Base-by-base conservation (phyloP, 2,329 filamentous ascomycete species). In the Colletotrichum lini region DNA sequence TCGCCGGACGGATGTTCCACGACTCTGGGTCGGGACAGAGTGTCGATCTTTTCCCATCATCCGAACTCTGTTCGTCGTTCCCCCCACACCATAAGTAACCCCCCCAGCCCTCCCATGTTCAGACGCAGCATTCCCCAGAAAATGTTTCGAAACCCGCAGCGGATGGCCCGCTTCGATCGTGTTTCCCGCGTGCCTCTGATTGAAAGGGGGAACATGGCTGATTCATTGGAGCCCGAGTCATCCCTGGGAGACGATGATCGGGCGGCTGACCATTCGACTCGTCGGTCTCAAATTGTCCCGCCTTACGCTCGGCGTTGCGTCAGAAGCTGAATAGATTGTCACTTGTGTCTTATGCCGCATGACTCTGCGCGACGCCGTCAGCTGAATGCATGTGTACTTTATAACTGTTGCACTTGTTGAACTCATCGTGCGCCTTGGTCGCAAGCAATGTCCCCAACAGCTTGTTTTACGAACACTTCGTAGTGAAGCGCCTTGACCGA, bases 11-110 rank as follows among this genome's bases (percentile, higher is more conserved):
- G 6, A 35, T 30, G 21, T 21, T 26, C 64, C 57, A 42, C 44
- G 42, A 59, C n/a, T 30, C 16, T 35, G 57, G 44, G 50, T 21
- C 65, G 16, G 64, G 23, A 35, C 6, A 35, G 13, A 50, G 18
- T 53, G 68, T 67, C 57, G 64, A 68, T 71, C 68, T 68, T 53
- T 44, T 35, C 47, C 21, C 40, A 23, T 26, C 38, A 65, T 40
- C 10, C 50, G 42, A 67, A 70, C 44, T 53, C 44, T 58, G 57
- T 71, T 58, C 58, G 21, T n/a, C n/a, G n/a, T n/a, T n/a, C n/a
- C n/a, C n/a, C n/a, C n/a, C n/a, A n/a, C n/a, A n/a, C n/a, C n/a
- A n/a, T n/a, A n/a, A n/a, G n/a, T n/a, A n/a, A 18, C 35, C 26
- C 26, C 26, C 26, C 26, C 26, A 38, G 8, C 35, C 35, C 38